These are phyloP conservation scores for Mycena filopes DNA, from an alignment of 768 basidiomycete species.

Conservation along the genomic window DNA sequence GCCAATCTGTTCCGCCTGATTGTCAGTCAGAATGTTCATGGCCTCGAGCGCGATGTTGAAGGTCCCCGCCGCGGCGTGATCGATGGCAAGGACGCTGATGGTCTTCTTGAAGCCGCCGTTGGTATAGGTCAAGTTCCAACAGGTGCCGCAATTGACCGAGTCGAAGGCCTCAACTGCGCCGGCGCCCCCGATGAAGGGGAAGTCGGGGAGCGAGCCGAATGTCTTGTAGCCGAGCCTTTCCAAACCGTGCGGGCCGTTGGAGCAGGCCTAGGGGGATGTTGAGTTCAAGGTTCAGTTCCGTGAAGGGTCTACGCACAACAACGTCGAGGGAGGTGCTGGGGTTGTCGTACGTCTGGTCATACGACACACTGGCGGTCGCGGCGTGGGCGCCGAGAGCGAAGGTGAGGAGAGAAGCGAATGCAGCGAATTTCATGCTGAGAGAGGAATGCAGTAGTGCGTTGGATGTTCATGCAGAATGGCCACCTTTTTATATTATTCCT, in stretches of 20 bases:
- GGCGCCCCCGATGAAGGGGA: constrained; percentile 70
- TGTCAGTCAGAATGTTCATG: constrained; percentile 64
- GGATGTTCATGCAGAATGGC: neutral
- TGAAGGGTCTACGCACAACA: constrained; percentile 42
- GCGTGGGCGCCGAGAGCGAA: constrained; percentile 41
- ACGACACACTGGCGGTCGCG: constrained; percentile 49
- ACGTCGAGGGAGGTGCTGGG: constrained; percentile 47
- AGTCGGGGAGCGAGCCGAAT: constrained; percentile 63
- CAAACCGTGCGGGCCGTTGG: constrained; percentile 63
- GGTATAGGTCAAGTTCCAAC: constrained; percentile 67
- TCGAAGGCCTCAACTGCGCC: constrained; percentile 61
- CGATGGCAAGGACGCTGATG: constrained; percentile 64
- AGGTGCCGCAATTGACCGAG: constrained; percentile 65
- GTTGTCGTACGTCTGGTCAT: constrained; percentile 64
- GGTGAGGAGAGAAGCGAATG: constrained; percentile 36
- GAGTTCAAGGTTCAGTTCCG: neutral
- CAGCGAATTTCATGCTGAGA: constrained; percentile 46
- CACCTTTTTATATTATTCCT: constrained; percentile 18
- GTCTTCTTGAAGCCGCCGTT: constrained; percentile 43
- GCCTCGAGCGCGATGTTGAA: constrained; percentile 63
- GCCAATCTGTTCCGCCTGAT: constrained; percentile 58
- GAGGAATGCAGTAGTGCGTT: neutral
- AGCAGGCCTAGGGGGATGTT: constrained; percentile 46
- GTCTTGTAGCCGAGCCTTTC: constrained; percentile 56
- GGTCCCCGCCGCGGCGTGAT: constrained; percentile 53